phyloP scores from a whole-genome alignment of 352 stramenopile genomes.

The Phytophthora ramorum region DNA sequence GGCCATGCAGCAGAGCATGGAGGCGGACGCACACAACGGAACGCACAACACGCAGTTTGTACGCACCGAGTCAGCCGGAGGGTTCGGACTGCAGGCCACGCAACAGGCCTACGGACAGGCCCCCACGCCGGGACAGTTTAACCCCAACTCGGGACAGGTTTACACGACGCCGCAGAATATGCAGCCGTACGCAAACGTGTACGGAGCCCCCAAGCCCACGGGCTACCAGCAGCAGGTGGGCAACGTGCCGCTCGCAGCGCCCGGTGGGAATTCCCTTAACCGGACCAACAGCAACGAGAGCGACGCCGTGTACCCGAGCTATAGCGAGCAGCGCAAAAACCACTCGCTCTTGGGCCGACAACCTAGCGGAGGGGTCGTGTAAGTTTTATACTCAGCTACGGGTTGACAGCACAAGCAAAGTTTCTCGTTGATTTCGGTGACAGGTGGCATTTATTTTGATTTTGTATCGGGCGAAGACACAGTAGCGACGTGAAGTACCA shows the following conservation, averaged over 20 bases:
- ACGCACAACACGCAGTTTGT: constrained; percentile 46
- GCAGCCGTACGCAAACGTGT: constrained; percentile 29
- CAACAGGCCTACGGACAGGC: constrained; percentile 44
- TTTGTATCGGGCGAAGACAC: constrained; percentile 28
- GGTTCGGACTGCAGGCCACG: constrained; percentile 34
- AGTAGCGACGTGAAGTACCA: constrained; percentile 31
- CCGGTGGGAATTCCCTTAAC: constrained; percentile 22
- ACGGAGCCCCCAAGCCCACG: constrained; percentile 37
- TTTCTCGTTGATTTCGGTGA: neutral
- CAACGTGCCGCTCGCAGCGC: constrained; percentile 38
- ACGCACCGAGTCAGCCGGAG: constrained; percentile 47
- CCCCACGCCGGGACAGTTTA: constrained; percentile 39
- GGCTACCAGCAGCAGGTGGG: constrained; percentile 42
- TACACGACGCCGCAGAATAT: constrained; percentile 43
- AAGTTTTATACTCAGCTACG: constrained; percentile 16
- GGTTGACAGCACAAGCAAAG: neutral
- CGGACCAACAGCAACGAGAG: constrained; percentile 45
- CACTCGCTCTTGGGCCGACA: constrained; percentile 70
- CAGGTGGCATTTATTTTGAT: constrained; percentile 26
- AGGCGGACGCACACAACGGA: constrained; percentile 42
- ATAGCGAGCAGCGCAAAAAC: constrained; percentile 73
- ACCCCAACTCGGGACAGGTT: constrained; percentile 28
- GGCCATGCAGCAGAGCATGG: constrained; percentile 79
- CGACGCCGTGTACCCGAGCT: constrained; percentile 66
- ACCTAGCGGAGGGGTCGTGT: constrained; percentile 74